These are phyloP conservation scores for Striga hermonthica DNA, from an alignment of 305 asterid genomes.

Conservation along the genomic window DNA sequence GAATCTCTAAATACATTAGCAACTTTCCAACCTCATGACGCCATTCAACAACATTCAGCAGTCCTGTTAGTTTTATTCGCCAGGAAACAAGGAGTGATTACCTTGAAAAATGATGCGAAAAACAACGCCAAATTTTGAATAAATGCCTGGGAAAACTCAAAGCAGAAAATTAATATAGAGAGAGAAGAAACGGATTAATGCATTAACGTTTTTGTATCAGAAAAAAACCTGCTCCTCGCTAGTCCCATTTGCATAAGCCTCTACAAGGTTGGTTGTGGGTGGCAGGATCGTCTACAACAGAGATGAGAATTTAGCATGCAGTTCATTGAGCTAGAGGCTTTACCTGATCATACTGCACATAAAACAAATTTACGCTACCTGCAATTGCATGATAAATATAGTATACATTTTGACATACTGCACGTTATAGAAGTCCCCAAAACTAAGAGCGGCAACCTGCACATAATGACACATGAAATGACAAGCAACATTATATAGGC, in stretches of 20 bases:
- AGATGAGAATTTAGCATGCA: conserved; percentile 30
- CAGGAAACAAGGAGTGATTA: conserved; percentile 28
- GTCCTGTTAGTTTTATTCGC: conserved; percentile 7
- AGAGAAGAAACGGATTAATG: neutral
- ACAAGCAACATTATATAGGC: conserved; percentile 2
- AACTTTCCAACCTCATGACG: neutral
- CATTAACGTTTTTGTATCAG: conserved; percentile 16
- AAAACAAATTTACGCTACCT: conserved; percentile 46
- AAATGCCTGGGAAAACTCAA: conserved; percentile 60
- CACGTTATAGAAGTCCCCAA: conserved; percentile 78
- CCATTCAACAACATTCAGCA: conserved; percentile 7
- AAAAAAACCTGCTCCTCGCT: conserved; percentile 81
- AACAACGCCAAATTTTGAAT: conserved; percentile 95
- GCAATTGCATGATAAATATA: conserved; percentile 81
- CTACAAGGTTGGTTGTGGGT: conserved; percentile 55
- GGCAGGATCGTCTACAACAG: conserved; percentile 65
- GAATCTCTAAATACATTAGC: neutral
- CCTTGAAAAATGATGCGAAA: conserved; percentile 95
- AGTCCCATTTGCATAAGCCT: conserved; percentile 80
- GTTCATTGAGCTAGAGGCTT: neutral
- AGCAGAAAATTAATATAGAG: conserved; percentile 26
- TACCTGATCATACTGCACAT: conserved; percentile 5
- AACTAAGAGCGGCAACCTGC: conserved; percentile 94
- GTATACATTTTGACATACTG: conserved; percentile 81
- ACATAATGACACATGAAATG: conserved; percentile 24